Base-by-base conservation (phyloP, 768 basidiomycete species). In the Russula virescens region DNA sequence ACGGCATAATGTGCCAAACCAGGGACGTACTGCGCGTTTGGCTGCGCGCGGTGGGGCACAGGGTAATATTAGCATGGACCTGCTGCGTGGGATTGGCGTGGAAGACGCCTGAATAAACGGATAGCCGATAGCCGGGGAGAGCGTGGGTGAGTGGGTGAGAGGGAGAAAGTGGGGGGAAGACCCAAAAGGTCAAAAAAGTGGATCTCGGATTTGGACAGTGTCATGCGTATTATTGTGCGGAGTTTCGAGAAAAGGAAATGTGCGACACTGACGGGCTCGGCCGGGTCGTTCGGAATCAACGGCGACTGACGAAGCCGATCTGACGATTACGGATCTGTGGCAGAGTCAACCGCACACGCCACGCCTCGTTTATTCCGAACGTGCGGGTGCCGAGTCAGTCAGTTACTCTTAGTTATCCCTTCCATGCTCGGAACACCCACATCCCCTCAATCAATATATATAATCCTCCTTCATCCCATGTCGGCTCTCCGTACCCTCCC, bases 381-480 rank as follows among this genome's bases (percentile, higher is more conserved):
- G 25, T 4, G 1, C 38, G 38, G 38, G 34, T 10, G 13, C 28
- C n/a, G n/a, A n/a, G 55, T 45, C n/a, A 47, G 55, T 46, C 55
- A 34, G 10, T 35, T 35, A 5, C 34, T 5, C 34, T 35, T 35
- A 35, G 34, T 35, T 35, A 35, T 5, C 13, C 38, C 25, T 34
- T 31, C 28, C 13, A 8, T 16, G 2, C 16, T 25, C 5, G 38
- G 38, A 38, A 38, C 46, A 23, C 9, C n/a, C 21, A 16, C 18
- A 40, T 23, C 38, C 11, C 11, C 5, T 11, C 1, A 21, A 1
- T 26, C 13, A 38, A 38, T 38, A 52, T 74, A 78, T 76, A 74
- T 72, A 70, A 60, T 47, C 21, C 21, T 31, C 31, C 31, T 8
- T 31, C 5, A 31, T 8, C 8, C 55, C 40, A 49, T 50, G 16